A percentile compares a stretch with the other conserved stretches of the same genome.
Evolutionary conservation across 768 basidiomycete genomes (phyloP).

Genomic region (Artomyces pyxidatus): DNA sequence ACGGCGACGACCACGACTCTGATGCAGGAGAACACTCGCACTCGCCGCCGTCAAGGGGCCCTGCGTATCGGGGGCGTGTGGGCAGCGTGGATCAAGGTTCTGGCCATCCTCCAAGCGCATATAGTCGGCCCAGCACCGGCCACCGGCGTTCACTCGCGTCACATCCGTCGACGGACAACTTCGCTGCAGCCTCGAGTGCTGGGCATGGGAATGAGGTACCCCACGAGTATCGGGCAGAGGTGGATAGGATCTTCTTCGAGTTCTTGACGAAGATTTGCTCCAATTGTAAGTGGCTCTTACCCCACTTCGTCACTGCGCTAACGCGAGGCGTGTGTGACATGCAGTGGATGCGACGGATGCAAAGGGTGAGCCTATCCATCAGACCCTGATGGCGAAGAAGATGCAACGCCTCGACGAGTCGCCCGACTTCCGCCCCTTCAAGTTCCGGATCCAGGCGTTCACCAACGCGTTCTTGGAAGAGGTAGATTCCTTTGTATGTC

Average conservation of each 20-base stretch:
- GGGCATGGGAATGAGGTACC: conserved; percentile 58
- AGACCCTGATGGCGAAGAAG: conserved; percentile 97
- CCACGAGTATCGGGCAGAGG: conserved; percentile 69
- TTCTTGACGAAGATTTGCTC: conserved; percentile 86
- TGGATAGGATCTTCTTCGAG: conserved; percentile 87
- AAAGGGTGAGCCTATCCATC: conserved; percentile 96
- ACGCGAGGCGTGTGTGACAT: conserved; percentile 15
- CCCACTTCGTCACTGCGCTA: conserved; percentile 8
- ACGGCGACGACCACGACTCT: conserved; percentile 25
- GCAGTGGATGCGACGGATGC: conserved; percentile 87
- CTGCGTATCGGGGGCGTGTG: conserved; percentile 13
- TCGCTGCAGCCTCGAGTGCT: conserved; percentile 18
- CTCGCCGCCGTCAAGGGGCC: conserved; percentile 8
- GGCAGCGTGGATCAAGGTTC: conserved; percentile 9
- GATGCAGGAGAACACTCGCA: conserved; percentile 22
- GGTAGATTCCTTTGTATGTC: conserved; percentile 32
- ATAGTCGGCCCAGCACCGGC: background rate
- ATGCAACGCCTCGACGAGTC: conserved; percentile 97
- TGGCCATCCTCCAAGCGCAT: conserved; percentile 1
- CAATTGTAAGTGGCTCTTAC: conserved; percentile 53
- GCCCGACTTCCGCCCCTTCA: conserved; percentile 95
- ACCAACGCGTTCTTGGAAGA: conserved; percentile 93
- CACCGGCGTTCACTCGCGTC: conserved; percentile 9
- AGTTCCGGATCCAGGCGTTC: conserved; percentile 97
- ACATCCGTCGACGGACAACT: conserved; percentile 21